Evolutionary conservation across 768 basidiomycete genomes (phyloP).

Genomic region (Gelatoporia subvermispora): DNA sequence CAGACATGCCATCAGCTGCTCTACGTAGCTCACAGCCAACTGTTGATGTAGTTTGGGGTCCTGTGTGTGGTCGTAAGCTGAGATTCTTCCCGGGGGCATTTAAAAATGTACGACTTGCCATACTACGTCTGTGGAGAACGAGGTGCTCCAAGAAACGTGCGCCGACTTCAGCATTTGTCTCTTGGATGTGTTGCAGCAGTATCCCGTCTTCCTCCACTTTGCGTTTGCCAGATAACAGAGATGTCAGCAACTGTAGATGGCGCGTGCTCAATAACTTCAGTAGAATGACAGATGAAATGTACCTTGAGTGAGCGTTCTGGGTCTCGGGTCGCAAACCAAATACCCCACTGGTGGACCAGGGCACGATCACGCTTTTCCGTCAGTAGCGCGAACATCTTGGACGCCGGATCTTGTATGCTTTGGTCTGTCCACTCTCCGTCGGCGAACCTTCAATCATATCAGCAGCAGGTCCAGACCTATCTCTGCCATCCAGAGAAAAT

Average conservation of each 20-base stretch:
- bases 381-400: constrained; percentile 54
- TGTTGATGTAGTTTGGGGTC: constrained; percentile 61
- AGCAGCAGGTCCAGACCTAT: no score
- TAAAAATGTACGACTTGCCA: constrained; percentile 33
- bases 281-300: no score
- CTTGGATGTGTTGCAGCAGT: constrained; percentile 51
- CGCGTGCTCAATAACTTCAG: no score
- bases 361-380: constrained; percentile 52
- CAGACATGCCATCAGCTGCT: constrained; percentile 47
- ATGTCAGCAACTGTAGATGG: constrained; percentile 64
- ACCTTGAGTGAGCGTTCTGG: constrained; percentile 71
- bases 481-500: constrained; percentile 2
- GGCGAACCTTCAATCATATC: constrained; percentile 42
- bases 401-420: constrained; percentile 58
- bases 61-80: constrained; percentile 25
- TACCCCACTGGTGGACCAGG: constrained; percentile 67
- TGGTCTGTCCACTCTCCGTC: constrained; percentile 63
- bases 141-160: constrained; percentile 77
- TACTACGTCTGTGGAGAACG: constrained; percentile 62
- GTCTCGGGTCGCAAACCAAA: constrained; percentile 75
- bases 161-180: constrained; percentile 56
- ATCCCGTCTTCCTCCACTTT: constrained; percentile 58
- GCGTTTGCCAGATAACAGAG: constrained; percentile 50
- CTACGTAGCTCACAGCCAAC: constrained; percentile 52
- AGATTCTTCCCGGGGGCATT: not conserved